phyloP scores from a whole-genome alignment of 192 early-diverging fungal genomes.

The Rhizophagus clarus region DNA sequence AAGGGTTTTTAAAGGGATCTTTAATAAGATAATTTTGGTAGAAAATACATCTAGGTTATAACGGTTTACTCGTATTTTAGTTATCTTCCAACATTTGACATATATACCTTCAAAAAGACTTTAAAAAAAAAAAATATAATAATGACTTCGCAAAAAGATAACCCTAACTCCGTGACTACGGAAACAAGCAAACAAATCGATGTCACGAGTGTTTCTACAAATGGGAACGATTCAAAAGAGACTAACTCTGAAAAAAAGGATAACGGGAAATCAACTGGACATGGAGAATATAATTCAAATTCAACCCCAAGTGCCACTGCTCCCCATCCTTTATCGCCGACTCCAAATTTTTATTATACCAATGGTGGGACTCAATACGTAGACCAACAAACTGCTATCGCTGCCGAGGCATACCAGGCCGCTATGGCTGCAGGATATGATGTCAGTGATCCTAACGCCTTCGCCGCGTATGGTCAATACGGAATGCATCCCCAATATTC shows the following conservation, averaged over 20 bases:
- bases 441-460: conserved; percentile 33
- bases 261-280: conserved; percentile 20
- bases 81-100: not conserved
- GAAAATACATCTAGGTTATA: conserved; percentile 6
- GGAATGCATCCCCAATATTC: conserved; percentile 47
- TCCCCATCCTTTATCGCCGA: conserved; percentile 20
- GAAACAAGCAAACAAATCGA: conserved; percentile 16
- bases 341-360: conserved; percentile 30
- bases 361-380: conserved; percentile 31
- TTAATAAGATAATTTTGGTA: not conserved
- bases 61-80: not conserved
- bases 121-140: not conserved
- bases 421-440: conserved; percentile 39
- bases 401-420: conserved; percentile 35
- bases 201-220: not conserved
- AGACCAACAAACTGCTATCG: conserved; percentile 32
- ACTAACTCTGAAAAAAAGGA: conserved; percentile 20
- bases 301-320: not conserved
- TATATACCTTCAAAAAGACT: not conserved
- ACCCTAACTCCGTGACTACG: not conserved
- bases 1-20: not conserved
- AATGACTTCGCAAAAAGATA: conserved; percentile 14
- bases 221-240: not conserved
- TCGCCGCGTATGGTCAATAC: conserved; percentile 36
- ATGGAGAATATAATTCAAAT: conserved; percentile 16